Conservation (phyloP, 129 eudicot species). For the Artemisia argyi region DNA sequence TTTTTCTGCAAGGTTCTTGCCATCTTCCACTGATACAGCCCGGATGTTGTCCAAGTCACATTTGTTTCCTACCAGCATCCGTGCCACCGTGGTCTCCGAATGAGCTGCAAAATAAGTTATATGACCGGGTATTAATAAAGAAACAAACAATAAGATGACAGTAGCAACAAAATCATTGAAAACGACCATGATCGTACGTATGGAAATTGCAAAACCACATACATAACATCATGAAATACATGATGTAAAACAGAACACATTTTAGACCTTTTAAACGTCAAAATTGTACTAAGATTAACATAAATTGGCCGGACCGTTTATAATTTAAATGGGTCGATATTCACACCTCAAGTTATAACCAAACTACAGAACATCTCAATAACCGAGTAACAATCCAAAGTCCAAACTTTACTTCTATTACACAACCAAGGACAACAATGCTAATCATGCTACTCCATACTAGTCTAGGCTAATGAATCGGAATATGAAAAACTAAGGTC, state of each 20-base stretch:
- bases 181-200: not conserved
- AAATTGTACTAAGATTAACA: too few relatives aligned
- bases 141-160: not conserved
- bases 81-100: conserved; percentile 77
- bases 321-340: not conserved
- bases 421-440: not conserved
- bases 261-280: too few relatives aligned
- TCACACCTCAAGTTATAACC: not conserved
- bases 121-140: not conserved
- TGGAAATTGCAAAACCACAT: too few relatives aligned
- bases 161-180: not conserved
- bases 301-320: too few relatives aligned
- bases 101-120: conserved; percentile 55
- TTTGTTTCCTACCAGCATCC: conserved; percentile 79
- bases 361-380: not conserved
- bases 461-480: not conserved
- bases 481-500: not conserved
- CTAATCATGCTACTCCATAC: not conserved
- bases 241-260: too few relatives aligned
- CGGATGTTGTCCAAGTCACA: conserved; percentile 64
- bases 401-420: not conserved
- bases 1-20: conserved; percentile 70
- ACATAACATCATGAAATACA: too few relatives aligned
- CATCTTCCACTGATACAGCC: conserved; percentile 73
- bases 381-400: not conserved